Conservation (phyloP, 495 filamentous ascomycete species). For the Neurospora sp. region DNA sequence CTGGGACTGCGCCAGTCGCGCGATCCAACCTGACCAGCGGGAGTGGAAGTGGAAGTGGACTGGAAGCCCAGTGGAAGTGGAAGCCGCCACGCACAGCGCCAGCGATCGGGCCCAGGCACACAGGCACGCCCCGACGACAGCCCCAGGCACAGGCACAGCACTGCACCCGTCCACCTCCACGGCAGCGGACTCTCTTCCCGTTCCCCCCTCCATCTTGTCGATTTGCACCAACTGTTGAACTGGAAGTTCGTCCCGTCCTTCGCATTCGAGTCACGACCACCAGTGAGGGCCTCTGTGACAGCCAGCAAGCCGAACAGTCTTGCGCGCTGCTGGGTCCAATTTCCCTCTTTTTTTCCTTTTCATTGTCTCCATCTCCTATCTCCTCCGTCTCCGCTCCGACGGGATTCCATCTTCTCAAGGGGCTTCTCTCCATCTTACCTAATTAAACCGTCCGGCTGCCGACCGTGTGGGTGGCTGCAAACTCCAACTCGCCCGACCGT, state of each 20-base stretch:
- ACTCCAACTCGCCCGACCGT: neutral
- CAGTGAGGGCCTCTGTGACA: neutral
- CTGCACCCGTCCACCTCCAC: neutral
- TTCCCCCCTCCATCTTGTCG: neutral
- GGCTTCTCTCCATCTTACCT: neutral
- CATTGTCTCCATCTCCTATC: neutral
- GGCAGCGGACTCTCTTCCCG: neutral
- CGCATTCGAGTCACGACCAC: neutral
- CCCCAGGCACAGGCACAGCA: neutral
- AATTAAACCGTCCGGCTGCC: neutral
- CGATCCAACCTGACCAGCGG: neutral
- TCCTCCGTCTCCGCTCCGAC: neutral
- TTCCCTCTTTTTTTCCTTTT: constrained; percentile 3
- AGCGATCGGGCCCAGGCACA: neutral
- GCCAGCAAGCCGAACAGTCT: constrained; percentile 14
- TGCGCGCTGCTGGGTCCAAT: constrained; percentile 18
- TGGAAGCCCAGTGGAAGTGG: neutral
- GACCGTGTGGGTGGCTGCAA: neutral
- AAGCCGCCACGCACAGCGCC: neutral
- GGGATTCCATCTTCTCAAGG: neutral
- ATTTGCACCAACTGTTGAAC: neutral
- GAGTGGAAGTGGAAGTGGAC: neutral
- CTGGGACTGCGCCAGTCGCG: neutral
- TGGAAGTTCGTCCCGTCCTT: neutral
- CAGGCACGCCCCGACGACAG: neutral